A percentile compares a stretch with the other conserved stretches of the same genome.
These are phyloP conservation scores for Eucalyptus rudis DNA, from an alignment of 345 rosid genomes.

Conservation along the genomic window DNA sequence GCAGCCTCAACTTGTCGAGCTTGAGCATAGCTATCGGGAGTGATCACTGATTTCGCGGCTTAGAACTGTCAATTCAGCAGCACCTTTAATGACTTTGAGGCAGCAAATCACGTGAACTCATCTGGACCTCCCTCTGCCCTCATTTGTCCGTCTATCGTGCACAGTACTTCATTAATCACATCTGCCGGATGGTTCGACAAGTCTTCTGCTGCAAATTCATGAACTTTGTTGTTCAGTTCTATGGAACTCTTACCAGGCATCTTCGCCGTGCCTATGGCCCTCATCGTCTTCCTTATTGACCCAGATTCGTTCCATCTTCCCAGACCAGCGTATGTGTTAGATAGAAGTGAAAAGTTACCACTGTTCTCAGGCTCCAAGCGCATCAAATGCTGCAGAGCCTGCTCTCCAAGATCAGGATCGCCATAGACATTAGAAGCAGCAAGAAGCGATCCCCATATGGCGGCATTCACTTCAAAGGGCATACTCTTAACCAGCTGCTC, in stretches of 20 bases:
- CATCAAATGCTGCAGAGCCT: slow-evolving; percentile 36
- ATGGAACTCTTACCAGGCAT: slow-evolving; percentile 54
- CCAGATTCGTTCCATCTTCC: slow-evolving; percentile 64
- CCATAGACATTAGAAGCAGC: slow-evolving; percentile 52
- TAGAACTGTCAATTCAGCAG: not conserved
- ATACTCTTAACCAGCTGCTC: slow-evolving; percentile 21
- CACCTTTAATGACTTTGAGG: not conserved
- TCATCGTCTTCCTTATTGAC: slow-evolving; percentile 49
- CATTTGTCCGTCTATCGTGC: slow-evolving; percentile 19
- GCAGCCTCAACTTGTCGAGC: not conserved
- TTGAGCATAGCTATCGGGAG: not conserved
- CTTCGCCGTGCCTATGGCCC: slow-evolving; percentile 43
- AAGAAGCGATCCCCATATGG: slow-evolving; percentile 80
- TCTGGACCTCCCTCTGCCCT: slow-evolving; percentile 2
- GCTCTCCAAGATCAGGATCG: slow-evolving; percentile 43
- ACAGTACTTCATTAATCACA: slow-evolving; percentile 19
- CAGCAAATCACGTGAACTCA: not conserved
- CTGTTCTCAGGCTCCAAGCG: slow-evolving; percentile 64
- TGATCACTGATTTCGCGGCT: not conserved
- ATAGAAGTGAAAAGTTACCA: slow-evolving; percentile 65
- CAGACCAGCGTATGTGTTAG: slow-evolving; percentile 32
- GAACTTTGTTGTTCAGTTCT: slow-evolving; percentile 31
- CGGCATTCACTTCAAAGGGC: slow-evolving; percentile 63
- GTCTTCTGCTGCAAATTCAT: slow-evolving; percentile 44
- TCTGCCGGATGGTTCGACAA: slow-evolving; percentile 24